Evolutionary conservation across 192 early-diverging fungal genomes (phyloP).

Genomic region (Linnemannia elongata): DNA sequence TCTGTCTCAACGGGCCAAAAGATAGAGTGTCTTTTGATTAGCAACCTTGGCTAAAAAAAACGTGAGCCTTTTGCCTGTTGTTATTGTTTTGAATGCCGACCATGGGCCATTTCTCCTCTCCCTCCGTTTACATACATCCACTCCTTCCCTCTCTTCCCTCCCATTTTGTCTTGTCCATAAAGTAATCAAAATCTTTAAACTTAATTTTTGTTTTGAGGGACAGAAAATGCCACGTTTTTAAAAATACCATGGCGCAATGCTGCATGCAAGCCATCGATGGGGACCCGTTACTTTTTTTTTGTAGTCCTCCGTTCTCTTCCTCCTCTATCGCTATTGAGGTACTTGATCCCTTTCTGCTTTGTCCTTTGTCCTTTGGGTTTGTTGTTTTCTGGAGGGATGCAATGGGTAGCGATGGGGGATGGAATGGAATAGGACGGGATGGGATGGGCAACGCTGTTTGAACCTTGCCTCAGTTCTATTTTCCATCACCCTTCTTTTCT

Average conservation of each 20-base stretch:
- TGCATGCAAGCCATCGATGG: background rate
- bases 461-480: constrained; percentile 12
- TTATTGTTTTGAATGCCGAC: background rate
- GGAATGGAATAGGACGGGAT: background rate
- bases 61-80: background rate
- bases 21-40: constrained; percentile 70
- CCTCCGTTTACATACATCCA: background rate
- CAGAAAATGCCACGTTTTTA: constrained; percentile 4
- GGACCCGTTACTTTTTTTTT: background rate
- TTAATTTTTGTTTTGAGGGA: background rate
- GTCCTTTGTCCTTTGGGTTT: background rate
- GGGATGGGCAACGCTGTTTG: constrained; percentile 2
- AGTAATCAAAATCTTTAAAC: background rate
- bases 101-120: background rate
- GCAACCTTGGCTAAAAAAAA: constrained; percentile 51
- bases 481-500: background rate
- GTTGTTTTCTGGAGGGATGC: background rate
- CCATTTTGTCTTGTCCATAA: background rate
- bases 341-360: background rate
- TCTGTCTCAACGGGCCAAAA: constrained; percentile 56
- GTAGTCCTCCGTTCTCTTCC: background rate
- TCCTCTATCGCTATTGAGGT: background rate
- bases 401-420: too few species aligned
- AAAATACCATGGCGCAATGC: background rate
- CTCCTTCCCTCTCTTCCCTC: background rate